Evolutionary conservation across 306 rosid species (phyloP).

Genomic region (Glycyrrhiza uralensis): DNA sequence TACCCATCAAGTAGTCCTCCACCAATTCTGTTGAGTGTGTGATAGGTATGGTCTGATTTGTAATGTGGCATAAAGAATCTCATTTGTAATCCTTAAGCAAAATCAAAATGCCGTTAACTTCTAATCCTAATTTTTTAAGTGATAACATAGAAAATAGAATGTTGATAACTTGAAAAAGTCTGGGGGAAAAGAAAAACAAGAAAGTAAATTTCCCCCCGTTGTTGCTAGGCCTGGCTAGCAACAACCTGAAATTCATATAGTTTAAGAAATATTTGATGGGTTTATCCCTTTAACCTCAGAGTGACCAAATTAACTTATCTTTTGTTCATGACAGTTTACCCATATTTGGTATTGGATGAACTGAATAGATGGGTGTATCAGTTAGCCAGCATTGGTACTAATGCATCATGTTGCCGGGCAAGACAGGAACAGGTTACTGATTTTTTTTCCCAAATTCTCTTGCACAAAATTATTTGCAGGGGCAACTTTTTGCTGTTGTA

Average conservation of each 20-base stretch:
- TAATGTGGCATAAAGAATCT: constrained; percentile 16
- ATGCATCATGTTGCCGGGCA: constrained; percentile 27
- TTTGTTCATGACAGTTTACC: constrained; percentile 40
- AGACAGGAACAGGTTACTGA: constrained; percentile 33
- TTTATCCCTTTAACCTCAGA: constrained; percentile 3
- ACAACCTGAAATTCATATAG: constrained; percentile 13
- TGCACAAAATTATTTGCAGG: constrained; percentile 45
- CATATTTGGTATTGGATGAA: constrained; percentile 27
- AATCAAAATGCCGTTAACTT: constrained; percentile 1
- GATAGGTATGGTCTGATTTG: constrained; percentile 57
- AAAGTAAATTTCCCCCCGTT: neutral
- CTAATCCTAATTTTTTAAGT: constrained; percentile 19
- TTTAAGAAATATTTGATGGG: neutral
- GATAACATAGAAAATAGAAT: constrained; percentile 17
- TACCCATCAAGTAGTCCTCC: constrained; percentile 53
- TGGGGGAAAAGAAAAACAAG: too few relatives aligned
- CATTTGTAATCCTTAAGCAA: constrained; percentile 26
- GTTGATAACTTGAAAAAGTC: constrained; percentile 9
- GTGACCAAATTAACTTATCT: constrained; percentile 1
- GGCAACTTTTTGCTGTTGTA: constrained; percentile 48
- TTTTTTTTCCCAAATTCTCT: constrained; percentile 27
- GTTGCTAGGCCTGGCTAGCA: constrained; percentile 1
- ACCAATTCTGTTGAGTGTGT: constrained; percentile 38
- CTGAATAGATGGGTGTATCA: constrained; percentile 35
- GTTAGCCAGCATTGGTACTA: constrained; percentile 24